Percentiles rank a stretch among this genome's conserved stretches.
These are phyloP conservation scores for Starmera amethionina DNA, from an alignment of 805 yeast genomes.

Conservation along the genomic window DNA sequence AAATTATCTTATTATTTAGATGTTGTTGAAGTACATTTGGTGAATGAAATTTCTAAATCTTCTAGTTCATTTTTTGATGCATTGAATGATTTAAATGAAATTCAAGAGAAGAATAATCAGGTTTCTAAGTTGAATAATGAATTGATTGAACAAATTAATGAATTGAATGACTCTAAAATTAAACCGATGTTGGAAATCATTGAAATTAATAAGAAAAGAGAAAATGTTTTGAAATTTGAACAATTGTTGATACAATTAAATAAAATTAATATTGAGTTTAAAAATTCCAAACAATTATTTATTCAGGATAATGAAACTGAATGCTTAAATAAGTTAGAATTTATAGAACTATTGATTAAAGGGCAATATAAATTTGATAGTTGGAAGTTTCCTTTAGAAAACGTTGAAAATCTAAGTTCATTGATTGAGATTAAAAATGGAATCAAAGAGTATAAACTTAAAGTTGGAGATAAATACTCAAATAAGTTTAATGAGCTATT, in stretches of 20 bases:
- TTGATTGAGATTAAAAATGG: no score
- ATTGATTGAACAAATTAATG: constrained; percentile 35
- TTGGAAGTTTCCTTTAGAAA: constrained; percentile 31
- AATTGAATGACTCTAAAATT: constrained; percentile 40
- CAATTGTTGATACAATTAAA: constrained; percentile 44
- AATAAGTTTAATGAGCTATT: constrained; percentile 37
- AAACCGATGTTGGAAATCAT: constrained; percentile 40
- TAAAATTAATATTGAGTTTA: constrained; percentile 33
- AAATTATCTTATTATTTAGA: constrained; percentile 77
- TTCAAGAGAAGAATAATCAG: constrained; percentile 42
- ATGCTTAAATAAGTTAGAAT: constrained; percentile 49
- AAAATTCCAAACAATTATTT: constrained; percentile 38
- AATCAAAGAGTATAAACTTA: no score
- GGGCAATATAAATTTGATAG: constrained; percentile 34
- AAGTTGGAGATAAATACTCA: constrained; percentile 50
- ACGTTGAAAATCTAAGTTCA: constrained; percentile 11
- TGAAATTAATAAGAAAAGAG: constrained; percentile 38
- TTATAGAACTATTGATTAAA: constrained; percentile 46
- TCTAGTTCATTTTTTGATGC: constrained; percentile 82
- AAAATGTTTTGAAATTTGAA: constrained; percentile 54
- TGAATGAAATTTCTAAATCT: constrained; percentile 74
- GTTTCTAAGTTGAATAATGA: constrained; percentile 38
- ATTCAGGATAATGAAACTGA: constrained; percentile 35
- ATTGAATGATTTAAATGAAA: constrained; percentile 62
- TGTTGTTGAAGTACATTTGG: constrained; percentile 69